A percentile compares a stretch with the other conserved stretches of the same genome.
Evolutionary conservation across 2,329 filamentous ascomycete species (phyloP).

Genomic region (Penicillium janthinellum): DNA sequence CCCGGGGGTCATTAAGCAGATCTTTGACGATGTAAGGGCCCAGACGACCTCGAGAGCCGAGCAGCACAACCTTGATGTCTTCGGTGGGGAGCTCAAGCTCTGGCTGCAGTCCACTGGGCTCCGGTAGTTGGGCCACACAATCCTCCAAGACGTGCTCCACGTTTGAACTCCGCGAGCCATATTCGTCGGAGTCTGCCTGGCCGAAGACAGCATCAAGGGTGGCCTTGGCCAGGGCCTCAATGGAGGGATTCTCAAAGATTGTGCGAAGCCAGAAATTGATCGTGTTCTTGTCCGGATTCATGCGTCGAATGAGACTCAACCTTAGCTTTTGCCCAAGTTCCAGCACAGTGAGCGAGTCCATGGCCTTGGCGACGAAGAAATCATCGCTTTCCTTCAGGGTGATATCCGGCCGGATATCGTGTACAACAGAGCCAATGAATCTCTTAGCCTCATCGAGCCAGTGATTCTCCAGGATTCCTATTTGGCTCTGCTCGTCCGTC

Average conservation of each 20-base stretch:
- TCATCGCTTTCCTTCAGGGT: conserved; percentile 16
- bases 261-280: conserved; percentile 19
- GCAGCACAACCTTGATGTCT: conserved; percentile 13
- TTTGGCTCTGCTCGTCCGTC: conserved; percentile 16
- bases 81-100: conserved; percentile 2
- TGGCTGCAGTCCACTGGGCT: conserved; percentile 1
- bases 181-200: neutral
- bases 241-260: conserved; percentile 19
- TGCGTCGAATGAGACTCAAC: conserved; percentile 12
- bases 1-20: conserved; percentile 12
- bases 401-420: conserved; percentile 16
- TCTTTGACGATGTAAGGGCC: conserved; percentile 14
- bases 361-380: conserved; percentile 16
- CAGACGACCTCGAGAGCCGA: conserved; percentile 13
- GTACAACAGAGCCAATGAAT: conserved; percentile 17
- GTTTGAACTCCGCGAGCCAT: neutral
- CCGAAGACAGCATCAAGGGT: conserved; percentile 12
- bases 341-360: conserved; percentile 18
- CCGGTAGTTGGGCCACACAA: conserved; percentile 9
- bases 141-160: conserved; percentile 9
- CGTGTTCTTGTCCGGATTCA: conserved; percentile 15
- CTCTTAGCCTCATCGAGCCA: conserved; percentile 17
- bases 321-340: conserved; percentile 17
- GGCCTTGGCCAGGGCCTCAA: conserved; percentile 16
- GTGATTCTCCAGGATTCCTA: conserved; percentile 16